Evolutionary conservation across 345 rosid species (phyloP).

Genomic region (Mangifera indica): DNA sequence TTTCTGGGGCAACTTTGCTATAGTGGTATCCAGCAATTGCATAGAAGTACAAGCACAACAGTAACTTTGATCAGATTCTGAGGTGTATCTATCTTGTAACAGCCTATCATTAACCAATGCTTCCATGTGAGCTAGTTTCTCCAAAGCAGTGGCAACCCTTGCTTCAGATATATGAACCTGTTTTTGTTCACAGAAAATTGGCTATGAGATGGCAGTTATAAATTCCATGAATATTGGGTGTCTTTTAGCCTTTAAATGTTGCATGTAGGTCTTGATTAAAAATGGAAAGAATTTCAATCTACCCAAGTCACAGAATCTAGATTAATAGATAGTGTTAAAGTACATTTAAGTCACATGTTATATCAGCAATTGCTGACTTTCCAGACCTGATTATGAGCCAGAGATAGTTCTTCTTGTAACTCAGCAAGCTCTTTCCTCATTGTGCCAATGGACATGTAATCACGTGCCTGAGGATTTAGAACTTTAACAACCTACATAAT

Average conservation of each 20-base stretch:
- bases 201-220: slow-evolving; percentile 4
- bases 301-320: background rate
- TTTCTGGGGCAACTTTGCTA: slow-evolving; percentile 50
- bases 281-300: slow-evolving; percentile 3
- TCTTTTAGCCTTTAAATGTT: background rate
- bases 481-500: slow-evolving; percentile 83
- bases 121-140: slow-evolving; percentile 96
- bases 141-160: slow-evolving; percentile 84
- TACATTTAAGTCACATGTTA: background rate
- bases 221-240: background rate
- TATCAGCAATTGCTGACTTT: slow-evolving; percentile 2
- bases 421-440: slow-evolving; percentile 90
- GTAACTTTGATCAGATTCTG: slow-evolving; percentile 40
- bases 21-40: slow-evolving; percentile 38
- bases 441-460: slow-evolving; percentile 87
- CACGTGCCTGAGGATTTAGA: slow-evolving; percentile 95
- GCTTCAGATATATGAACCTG: slow-evolving; percentile 99
- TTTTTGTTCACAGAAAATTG: slow-evolving; percentile 22
- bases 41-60: slow-evolving; percentile 48
- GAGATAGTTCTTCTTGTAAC: slow-evolving; percentile 74
- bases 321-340: slow-evolving; percentile 4
- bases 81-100: slow-evolving; percentile 55
- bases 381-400: slow-evolving; percentile 83
- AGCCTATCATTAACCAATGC: slow-evolving; percentile 76
- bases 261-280: background rate